Base-by-base conservation (phyloP, 2,329 filamentous ascomycete species). In the Leptographium lundbergii region DNA sequence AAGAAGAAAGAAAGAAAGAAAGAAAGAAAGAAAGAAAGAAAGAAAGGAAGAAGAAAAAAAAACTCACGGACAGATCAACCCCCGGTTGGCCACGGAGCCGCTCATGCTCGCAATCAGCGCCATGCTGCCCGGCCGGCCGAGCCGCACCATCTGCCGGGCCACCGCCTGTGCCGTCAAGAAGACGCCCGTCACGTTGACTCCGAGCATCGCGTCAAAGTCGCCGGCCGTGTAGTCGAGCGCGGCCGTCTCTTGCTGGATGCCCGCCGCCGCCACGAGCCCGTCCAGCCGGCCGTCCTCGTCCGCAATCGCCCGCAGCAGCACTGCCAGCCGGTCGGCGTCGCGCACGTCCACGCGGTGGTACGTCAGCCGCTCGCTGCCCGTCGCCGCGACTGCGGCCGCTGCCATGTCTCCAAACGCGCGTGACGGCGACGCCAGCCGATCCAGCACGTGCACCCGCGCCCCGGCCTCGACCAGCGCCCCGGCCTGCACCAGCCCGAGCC, bases 331-430 rank as follows among this genome's bases (percentile, higher is more conserved):
- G 5, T 77, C 74, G 25, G 86, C 84, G 67, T 94, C 84, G 34
- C 88, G 82, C 22, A 95, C 89, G 68, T 96, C 91, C 61, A 91
- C 82, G 64, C 86, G 83, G 67, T 86, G 84, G 75, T 95, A 95
- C 7, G 27, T 29, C 27, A 29, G 7, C 27, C 32, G 32, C 32
- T 34, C 32, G 32, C 32, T 34, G 5, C 32, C 32, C 32, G 32
- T 34, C 32, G 32, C 32, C 32, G 32, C 32, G 2, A 9, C 32
- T 9, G 32, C 32, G 6, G 6, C 6, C 32, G 32, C 32, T 7
- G 32, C 32, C 32, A 34, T 34, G 6, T 34, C 32, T 5, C 32
- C 32, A 34, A 34, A 34, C 32, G 32, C 32, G 32, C 32, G 6
- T 9, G 32, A 2, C 32, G 32, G 32, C 32, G 32, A 7, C 32